Conservation (phyloP, 1,139 yeast species). For the Kodamaea anthophila region DNA sequence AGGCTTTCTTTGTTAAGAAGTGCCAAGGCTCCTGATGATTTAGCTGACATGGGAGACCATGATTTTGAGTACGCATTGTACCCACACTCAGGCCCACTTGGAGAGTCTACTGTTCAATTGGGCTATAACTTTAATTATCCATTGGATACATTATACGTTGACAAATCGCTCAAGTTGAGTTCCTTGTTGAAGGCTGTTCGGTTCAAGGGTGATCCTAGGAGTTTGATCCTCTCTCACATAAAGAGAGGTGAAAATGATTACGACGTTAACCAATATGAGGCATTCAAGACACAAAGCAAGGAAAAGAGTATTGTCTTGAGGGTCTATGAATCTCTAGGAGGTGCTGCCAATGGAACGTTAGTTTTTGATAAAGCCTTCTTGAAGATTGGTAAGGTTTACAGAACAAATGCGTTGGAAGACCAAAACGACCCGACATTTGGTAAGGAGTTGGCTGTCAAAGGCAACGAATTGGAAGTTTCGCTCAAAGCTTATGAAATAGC, state of each 20-base stretch:
- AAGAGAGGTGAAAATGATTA: conserved; percentile 86
- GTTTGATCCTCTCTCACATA: conserved; percentile 65
- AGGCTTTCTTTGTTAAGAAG: conserved; percentile 76
- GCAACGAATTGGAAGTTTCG: conserved; percentile 33
- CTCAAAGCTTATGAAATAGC: conserved; percentile 78
- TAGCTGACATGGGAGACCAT: conserved; percentile 91
- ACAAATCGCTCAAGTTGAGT: conserved; percentile 15
- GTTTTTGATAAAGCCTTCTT: conserved; percentile 25
- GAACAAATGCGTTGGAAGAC: conserved; percentile 70
- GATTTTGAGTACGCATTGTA: conserved; percentile 74
- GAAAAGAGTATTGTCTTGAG: conserved; percentile 57
- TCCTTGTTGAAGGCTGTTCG: conserved; percentile 18
- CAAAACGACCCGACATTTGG: conserved; percentile 21
- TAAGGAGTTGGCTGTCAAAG: conserved; percentile 20
- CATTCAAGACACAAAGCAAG: conserved; percentile 16
- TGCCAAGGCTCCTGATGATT: conserved; percentile 86
- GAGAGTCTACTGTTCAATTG: conserved; percentile 58
- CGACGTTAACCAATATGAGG: conserved; percentile 36
- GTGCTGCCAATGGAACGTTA: conserved; percentile 51
- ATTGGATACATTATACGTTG: conserved; percentile 16
- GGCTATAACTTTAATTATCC: conserved; percentile 80
- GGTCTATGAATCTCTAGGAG: conserved; percentile 84
- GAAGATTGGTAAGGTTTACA: conserved; percentile 44
- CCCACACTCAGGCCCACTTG: conserved; percentile 71
- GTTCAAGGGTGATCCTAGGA: conserved; percentile 49